phyloP scores from a whole-genome alignment of 2,329 filamentous ascomycete genomes.

The Escovopsis sp. region DNA sequence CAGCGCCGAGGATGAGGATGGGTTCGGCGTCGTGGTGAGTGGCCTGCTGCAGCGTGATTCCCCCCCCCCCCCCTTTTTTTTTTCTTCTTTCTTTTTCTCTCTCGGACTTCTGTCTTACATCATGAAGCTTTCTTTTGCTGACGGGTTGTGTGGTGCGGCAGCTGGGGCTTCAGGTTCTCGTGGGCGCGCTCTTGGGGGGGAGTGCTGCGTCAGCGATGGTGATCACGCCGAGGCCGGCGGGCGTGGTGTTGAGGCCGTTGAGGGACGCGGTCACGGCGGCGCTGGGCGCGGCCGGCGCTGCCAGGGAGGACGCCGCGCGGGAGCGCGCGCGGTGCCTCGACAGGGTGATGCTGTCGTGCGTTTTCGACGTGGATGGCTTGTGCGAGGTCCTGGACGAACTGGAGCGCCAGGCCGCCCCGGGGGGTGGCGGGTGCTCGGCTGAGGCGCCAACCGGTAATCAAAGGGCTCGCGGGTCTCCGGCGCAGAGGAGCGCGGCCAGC shows the following conservation, averaged over 20 bases:
- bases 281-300: constrained; percentile 14
- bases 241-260: constrained; percentile 26
- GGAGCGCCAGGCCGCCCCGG: constrained; percentile 15
- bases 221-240: constrained; percentile 32
- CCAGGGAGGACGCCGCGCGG: constrained; percentile 14
- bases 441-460: background rate
- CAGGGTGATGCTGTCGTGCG: constrained; percentile 36
- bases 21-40: constrained; percentile 32
- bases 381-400: constrained; percentile 42
- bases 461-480: too few species aligned
- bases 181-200: constrained; percentile 21
- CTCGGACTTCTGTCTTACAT: background rate
- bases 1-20: constrained; percentile 35
- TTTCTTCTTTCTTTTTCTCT: too few species aligned
- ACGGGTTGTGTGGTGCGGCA: constrained; percentile 7
- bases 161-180: constrained; percentile 36
- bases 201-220: constrained; percentile 21
- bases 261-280: constrained; percentile 16
- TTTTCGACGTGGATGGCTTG: constrained; percentile 45
- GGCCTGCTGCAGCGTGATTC: background rate
- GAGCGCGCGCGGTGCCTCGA: constrained; percentile 25
- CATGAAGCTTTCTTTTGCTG: background rate
- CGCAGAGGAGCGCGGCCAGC: background rate
- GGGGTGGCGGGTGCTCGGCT: background rate
- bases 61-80: background rate